These are phyloP conservation scores for Deinandra increscens DNA, from an alignment of 129 eudicot genomes.

Conservation along the genomic window DNA sequence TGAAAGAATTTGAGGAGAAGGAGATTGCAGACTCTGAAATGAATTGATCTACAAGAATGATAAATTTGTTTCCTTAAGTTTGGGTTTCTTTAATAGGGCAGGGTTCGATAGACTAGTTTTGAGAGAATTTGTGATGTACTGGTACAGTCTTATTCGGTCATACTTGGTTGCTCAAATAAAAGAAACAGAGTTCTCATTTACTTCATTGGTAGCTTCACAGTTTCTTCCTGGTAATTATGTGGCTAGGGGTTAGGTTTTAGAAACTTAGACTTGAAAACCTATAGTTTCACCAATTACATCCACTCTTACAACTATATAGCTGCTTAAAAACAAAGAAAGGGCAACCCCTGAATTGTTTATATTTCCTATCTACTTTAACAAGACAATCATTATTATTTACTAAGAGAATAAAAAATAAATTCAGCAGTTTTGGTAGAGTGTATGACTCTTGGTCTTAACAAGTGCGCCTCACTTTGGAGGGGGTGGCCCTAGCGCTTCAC, in stretches of 20 bases:
- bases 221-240: background rate
- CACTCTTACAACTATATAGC: background rate
- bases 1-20: background rate
- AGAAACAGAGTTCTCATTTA: background rate
- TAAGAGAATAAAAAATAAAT: too few species aligned
- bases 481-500: too few species aligned
- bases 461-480: too few species aligned
- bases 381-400: background rate
- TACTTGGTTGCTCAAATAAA: background rate
- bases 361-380: background rate
- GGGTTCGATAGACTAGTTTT: background rate
- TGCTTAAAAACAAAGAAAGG: background rate
- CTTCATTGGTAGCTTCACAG: constrained; percentile 11
- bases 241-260: constrained; percentile 10
- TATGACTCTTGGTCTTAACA: too few species aligned
- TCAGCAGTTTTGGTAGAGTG: background rate
- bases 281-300: background rate
- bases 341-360: background rate
- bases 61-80: background rate
- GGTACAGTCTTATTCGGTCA: too few species aligned
- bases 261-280: background rate
- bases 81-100: background rate
- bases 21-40: background rate
- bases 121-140: background rate
- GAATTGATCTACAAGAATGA: background rate